These are phyloP conservation scores for Microsporum audouinii DNA, from an alignment of 2,329 filamentous ascomycete genomes.

Conservation along the genomic window DNA sequence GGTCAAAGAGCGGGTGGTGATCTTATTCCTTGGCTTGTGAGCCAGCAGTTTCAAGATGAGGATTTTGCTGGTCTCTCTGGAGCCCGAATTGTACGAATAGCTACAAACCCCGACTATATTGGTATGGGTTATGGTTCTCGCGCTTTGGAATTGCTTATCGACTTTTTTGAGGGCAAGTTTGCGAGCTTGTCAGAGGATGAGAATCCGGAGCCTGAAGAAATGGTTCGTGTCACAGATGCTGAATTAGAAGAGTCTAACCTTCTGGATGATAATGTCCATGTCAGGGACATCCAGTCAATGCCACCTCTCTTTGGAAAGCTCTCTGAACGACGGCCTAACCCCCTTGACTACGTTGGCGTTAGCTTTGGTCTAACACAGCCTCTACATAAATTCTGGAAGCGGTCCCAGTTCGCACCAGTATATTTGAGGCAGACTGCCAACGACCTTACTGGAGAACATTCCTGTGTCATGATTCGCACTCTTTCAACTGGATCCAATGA, in stretches of 20 bases:
- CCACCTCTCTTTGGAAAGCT: slow-evolving; percentile 86
- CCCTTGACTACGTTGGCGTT: slow-evolving; percentile 86
- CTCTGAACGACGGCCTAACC: slow-evolving; percentile 65
- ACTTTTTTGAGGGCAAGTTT: slow-evolving; percentile 94
- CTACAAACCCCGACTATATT: slow-evolving; percentile 87
- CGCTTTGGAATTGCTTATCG: slow-evolving; percentile 72
- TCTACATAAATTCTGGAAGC: slow-evolving; percentile 96
- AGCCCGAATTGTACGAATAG: slow-evolving; percentile 83
- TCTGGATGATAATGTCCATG: slow-evolving; percentile 75
- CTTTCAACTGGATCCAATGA: slow-evolving; percentile 53
- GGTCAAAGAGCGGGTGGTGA: slow-evolving; percentile 85
- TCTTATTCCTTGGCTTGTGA: slow-evolving; percentile 93
- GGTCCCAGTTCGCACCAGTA: slow-evolving; percentile 70
- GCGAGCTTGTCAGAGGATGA: slow-evolving; percentile 66
- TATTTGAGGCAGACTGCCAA: slow-evolving; percentile 93
- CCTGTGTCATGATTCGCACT: slow-evolving; percentile 89
- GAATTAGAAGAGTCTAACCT: slow-evolving; percentile 67
- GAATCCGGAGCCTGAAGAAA: slow-evolving; percentile 41
- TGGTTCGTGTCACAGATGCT: slow-evolving; percentile 68
- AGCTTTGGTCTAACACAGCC: slow-evolving; percentile 81
- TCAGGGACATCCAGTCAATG: slow-evolving; percentile 83
- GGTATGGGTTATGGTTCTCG: slow-evolving; percentile 88
- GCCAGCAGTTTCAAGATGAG: slow-evolving; percentile 95
- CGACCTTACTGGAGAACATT: slow-evolving; percentile 92
- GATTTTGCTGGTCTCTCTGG: slow-evolving; percentile 91